Percentiles rank a stretch among this genome's conserved stretches.
Evolutionary conservation across 768 basidiomycete genomes (phyloP).

Genomic region (Suillus decipiens): DNA sequence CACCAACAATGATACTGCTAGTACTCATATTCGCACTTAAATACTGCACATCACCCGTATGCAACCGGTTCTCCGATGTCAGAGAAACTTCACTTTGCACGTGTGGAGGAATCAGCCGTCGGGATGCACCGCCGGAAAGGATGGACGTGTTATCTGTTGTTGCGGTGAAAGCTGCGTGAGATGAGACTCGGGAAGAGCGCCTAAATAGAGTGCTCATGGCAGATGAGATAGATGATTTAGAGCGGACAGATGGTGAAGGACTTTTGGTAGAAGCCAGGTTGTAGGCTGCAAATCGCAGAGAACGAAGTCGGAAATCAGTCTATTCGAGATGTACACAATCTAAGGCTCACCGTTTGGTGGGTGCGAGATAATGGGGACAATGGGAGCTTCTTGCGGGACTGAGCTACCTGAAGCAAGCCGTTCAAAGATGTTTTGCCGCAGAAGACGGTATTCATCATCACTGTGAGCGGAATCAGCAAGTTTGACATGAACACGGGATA

Average conservation of each 20-base stretch:
- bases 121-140: slow-evolving; percentile 36
- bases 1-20: slow-evolving; percentile 1
- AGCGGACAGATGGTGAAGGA: slow-evolving; percentile 52
- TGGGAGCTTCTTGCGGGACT: slow-evolving; percentile 61
- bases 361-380: slow-evolving; percentile 55
- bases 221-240: slow-evolving; percentile 53
- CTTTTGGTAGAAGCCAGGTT: slow-evolving; percentile 33
- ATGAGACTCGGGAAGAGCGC: slow-evolving; percentile 42
- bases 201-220: slow-evolving; percentile 53
- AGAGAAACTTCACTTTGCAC: slow-evolving; percentile 32
- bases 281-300: slow-evolving; percentile 2
- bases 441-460: slow-evolving; percentile 83
- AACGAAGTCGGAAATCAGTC: not conserved
- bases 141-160: slow-evolving; percentile 28
- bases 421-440: slow-evolving; percentile 84
- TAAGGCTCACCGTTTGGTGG: slow-evolving; percentile 16
- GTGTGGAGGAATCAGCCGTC: slow-evolving; percentile 46
- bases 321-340: slow-evolving; percentile 14
- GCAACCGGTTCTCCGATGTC: slow-evolving; percentile 39
- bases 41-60: slow-evolving; percentile 35
- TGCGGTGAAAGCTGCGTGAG: slow-evolving; percentile 44
- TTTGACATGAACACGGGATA: not conserved
- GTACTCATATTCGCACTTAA: not conserved
- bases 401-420: slow-evolving; percentile 61
- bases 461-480: slow-evolving; percentile 37